phyloP scores from a whole-genome alignment of 2,329 filamentous ascomycete genomes.

The Blastomyces silverae region DNA sequence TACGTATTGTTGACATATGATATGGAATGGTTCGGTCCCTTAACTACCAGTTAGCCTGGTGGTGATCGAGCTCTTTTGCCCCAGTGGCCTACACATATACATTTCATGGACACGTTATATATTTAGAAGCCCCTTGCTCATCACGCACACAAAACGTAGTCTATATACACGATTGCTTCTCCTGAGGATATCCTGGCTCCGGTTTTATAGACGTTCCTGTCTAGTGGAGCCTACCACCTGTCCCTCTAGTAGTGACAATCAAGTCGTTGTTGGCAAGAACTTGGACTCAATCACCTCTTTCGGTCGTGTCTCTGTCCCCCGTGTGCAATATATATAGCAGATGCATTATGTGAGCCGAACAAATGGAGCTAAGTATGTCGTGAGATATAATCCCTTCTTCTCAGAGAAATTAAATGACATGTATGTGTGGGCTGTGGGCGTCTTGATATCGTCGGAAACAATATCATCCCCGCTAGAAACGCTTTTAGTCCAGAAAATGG shows the following conservation, averaged over 20 bases:
- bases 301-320: too few relatives aligned
- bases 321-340: background rate
- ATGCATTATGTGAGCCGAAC: conserved; percentile 17
- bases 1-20: too few relatives aligned
- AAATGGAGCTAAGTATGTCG: conserved; percentile 4
- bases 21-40: too few relatives aligned
- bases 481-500: background rate
- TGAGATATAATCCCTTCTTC: conserved; percentile 6
- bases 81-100: too few relatives aligned
- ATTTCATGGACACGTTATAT: background rate
- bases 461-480: background rate
- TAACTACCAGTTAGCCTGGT: too few relatives aligned
- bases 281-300: too few relatives aligned
- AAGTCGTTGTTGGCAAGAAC: too few relatives aligned
- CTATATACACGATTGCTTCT: background rate
- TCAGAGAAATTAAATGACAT: conserved; percentile 7
- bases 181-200: background rate
- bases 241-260: background rate
- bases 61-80: too few relatives aligned
- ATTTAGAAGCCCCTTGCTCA: background rate
- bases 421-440: conserved; percentile 3
- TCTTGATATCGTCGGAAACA: conserved; percentile 8
- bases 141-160: background rate
- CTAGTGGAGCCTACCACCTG: background rate
- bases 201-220: background rate